phyloP scores from a whole-genome alignment of 345 rosid genomes.

The Eucalyptus erythrocorys region DNA sequence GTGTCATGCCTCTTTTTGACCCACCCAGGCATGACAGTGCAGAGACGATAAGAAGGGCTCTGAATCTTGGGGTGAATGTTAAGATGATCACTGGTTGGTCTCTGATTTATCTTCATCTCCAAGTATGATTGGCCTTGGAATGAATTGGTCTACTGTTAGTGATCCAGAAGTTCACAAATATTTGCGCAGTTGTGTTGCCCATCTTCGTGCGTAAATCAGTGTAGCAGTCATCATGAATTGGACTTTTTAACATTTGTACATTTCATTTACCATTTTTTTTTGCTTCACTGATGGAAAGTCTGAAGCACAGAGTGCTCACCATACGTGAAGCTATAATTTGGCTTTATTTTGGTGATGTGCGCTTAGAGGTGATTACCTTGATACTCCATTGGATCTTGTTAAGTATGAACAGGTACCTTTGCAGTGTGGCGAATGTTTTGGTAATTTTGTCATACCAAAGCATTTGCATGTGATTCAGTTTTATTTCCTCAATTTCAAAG shows the following conservation, averaged over 20 bases:
- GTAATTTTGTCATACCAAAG: neutral
- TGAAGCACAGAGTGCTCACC: neutral
- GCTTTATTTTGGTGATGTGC: neutral
- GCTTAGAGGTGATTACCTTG: neutral
- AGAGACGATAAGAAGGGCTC: slow-evolving; percentile 88
- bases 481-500: neutral
- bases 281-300: neutral
- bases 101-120: neutral
- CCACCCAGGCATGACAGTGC: slow-evolving; percentile 99
- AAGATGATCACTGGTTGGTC: slow-evolving; percentile 90
- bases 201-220: neutral
- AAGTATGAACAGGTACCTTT: neutral
- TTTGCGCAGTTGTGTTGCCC: neutral
- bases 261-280: neutral
- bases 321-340: neutral
- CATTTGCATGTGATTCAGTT: neutral
- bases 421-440: neutral
- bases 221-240: neutral
- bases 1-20: slow-evolving; percentile 98
- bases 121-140: neutral
- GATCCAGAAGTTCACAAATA: neutral
- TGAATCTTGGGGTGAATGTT: slow-evolving; percentile 94
- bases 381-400: neutral
- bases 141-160: neutral
- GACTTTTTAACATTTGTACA: neutral